Conservation (phyloP, 768 basidiomycete genomes). For the Kwoniella mangroviensis region DNA sequence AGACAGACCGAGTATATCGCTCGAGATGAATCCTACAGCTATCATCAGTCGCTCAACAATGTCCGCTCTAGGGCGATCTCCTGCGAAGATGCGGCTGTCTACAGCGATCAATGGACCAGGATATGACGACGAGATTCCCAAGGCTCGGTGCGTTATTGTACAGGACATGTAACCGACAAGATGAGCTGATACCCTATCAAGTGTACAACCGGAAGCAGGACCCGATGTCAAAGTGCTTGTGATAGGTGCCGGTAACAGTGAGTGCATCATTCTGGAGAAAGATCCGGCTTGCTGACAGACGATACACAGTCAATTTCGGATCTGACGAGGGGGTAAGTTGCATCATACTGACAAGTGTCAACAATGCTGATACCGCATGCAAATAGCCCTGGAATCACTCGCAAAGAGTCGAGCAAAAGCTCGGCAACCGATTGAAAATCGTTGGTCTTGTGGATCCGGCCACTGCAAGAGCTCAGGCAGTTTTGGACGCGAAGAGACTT, state of each 20-base stretch:
- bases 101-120: no score
- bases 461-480: conserved; percentile 74
- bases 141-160: no score
- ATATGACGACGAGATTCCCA: no score
- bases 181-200: no score
- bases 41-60: no score
- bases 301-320: conserved; percentile 24
- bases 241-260: conserved; percentile 33
- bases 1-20: no score
- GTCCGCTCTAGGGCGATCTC: no score
- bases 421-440: conserved; percentile 90
- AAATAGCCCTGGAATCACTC: conserved; percentile 53
- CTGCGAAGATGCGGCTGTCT: no score
- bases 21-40: no score
- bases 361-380: conserved; percentile 5
- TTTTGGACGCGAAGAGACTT: conserved; percentile 76
- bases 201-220: conserved; percentile 11
- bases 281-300: not conserved
- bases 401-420: conserved; percentile 67
- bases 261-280: not conserved
- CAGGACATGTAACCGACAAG: no score
- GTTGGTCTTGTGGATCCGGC: conserved; percentile 85
- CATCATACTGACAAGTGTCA: no score
- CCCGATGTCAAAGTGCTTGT: conserved; percentile 26
- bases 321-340: conserved; percentile 27